phyloP scores from a whole-genome alignment of 345 rosid genomes.

The Theobroma cacao region DNA sequence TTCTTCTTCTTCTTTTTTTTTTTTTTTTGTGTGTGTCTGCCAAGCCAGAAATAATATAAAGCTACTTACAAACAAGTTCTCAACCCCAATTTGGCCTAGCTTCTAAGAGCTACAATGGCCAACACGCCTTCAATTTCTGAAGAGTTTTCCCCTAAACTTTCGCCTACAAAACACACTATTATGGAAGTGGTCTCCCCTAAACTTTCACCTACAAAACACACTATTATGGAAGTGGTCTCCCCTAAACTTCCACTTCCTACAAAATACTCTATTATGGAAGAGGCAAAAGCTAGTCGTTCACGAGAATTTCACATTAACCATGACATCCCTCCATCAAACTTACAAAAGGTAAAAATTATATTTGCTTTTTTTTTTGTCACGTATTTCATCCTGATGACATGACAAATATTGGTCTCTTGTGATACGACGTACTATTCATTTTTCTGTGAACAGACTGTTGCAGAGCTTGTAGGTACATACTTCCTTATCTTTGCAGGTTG shows the following conservation, averaged over 20 bases:
- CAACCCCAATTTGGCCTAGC: neutral
- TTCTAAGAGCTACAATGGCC: slow-evolving; percentile 8
- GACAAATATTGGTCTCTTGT: neutral
- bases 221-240: neutral
- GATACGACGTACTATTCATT: neutral
- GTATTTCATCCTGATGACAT: neutral
- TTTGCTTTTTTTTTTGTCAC: neutral
- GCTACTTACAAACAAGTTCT: neutral
- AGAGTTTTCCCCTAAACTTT: slow-evolving; percentile 1
- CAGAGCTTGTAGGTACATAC: slow-evolving; percentile 50
- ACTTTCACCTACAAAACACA: neutral
- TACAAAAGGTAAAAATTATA: neutral
- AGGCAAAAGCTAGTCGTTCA: neutral
- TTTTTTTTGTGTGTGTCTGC: neutral
- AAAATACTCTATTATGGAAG: neutral
- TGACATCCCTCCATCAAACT: neutral
- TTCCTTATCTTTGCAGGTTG: slow-evolving; percentile 42
- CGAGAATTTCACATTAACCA: neutral
- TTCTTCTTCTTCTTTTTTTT: too few relatives aligned
- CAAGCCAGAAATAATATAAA: neutral
- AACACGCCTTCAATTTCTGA: neutral
- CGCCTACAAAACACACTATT: neutral
- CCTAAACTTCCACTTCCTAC: slow-evolving; percentile 1
- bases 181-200: neutral
- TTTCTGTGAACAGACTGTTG: slow-evolving; percentile 27